Evolutionary conservation across 805 yeast species (phyloP), one percentile per base, ranked within the genome.

Genomic region (Debaryomyces prosopidis): DNA sequence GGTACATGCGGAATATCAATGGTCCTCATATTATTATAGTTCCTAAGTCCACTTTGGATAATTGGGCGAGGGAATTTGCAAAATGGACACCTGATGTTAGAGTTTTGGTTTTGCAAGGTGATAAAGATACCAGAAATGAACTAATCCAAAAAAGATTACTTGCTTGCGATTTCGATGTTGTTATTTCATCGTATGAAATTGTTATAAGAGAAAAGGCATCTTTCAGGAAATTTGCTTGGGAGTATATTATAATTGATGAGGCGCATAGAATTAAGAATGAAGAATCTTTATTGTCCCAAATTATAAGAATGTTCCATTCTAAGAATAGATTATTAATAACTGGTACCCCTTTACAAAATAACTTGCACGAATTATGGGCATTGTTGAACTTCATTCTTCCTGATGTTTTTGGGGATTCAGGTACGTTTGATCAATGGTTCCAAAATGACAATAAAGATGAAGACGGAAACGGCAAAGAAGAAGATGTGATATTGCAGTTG

Each of bases 261-360:
- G 94, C 92, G 3, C 95, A 87, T 61, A 73, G 94, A 68, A 82
- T 87, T 52, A 87, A 87, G 57, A 87, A 87, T 60, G 94, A 87
- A 57, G 87, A 84, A 57, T 78, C 85, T 2, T 65, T 84, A 62
- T 65, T 86, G 38, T 84, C 90, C 0, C 92, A 86, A 57, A 87
- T 86, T 42, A 81, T 86, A 39, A 71, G 94, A 56, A 74, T 84
- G 68, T 85, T 86, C 58, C 81, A 84, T 50, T 83, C 89, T 1
- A 79, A 76, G 40, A 84, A 85, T 60, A 73, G 94, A 56, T 66
- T 87, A 48, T 69, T 87, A 45, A 85, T 87, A 44, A 87, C 94
- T 0, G 94, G 94, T 64, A 87, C 94, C 1, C 94, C 94, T 7
- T 68, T 87, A 48, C 94, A 87, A 62, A 87, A 87, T 58, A 87